Evolutionary conservation across 2,329 filamentous ascomycete genomes (phyloP).

Genomic region (Verticillium dahliae): DNA sequence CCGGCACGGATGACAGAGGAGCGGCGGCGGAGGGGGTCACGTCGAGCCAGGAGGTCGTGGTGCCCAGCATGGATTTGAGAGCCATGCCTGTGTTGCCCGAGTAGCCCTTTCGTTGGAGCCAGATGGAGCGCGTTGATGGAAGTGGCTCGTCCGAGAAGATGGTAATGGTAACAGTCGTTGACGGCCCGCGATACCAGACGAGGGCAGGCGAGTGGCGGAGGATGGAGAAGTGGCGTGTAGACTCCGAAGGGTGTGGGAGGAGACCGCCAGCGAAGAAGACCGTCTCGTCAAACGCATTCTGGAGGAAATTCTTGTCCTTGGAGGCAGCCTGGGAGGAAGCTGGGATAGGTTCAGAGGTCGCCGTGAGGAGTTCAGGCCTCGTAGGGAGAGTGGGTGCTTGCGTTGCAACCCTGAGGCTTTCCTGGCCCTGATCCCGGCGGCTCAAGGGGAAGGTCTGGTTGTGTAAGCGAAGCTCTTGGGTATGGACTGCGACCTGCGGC

Average conservation of each 20-base stretch:
- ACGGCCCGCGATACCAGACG: slow-evolving; percentile 59
- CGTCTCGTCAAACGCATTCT: slow-evolving; percentile 48
- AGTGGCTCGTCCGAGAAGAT: slow-evolving; percentile 55
- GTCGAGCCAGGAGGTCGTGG: slow-evolving; percentile 56
- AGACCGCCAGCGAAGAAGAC: slow-evolving; percentile 61
- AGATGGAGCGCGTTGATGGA: slow-evolving; percentile 52
- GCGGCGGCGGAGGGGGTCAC: slow-evolving; percentile 54
- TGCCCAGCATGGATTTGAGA: slow-evolving; percentile 55
- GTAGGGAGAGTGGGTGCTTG: background rate
- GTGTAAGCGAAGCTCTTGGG: background rate
- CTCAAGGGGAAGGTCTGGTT: background rate
- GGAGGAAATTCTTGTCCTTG: slow-evolving; percentile 27
- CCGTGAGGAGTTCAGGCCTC: background rate
- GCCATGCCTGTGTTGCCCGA: slow-evolving; percentile 64
- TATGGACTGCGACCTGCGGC: background rate
- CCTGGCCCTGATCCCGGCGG: background rate
- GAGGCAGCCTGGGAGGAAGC: background rate
- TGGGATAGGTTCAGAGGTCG: background rate
- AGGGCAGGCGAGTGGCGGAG: slow-evolving; percentile 59
- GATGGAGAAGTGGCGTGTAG: slow-evolving; percentile 59
- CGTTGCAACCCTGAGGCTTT: background rate
- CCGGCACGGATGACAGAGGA: slow-evolving; percentile 38
- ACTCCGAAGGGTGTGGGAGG: slow-evolving; percentile 56
- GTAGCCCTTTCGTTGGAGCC: slow-evolving; percentile 63
- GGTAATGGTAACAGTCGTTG: slow-evolving; percentile 57